Evolutionary conservation across 2,329 filamentous ascomycete genomes (phyloP).

Genomic region (Pseudocercospora crystallina): DNA sequence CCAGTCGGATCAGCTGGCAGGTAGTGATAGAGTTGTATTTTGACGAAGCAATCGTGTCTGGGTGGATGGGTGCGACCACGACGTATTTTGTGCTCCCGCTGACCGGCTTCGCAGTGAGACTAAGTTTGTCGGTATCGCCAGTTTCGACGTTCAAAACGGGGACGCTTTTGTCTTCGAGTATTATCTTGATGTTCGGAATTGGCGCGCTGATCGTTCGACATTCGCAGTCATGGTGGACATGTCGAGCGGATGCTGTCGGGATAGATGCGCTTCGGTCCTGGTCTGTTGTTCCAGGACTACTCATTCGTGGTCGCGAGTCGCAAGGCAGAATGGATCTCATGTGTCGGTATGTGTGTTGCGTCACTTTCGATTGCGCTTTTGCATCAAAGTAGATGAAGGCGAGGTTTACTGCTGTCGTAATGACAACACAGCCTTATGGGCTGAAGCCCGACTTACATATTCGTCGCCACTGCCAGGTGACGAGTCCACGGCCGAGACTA

Average conservation of each 20-base stretch:
- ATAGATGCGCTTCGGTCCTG: no score
- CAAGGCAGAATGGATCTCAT: neutral
- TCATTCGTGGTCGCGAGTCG: neutral
- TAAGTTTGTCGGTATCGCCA: conserved; percentile 15
- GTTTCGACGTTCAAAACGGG: conserved; percentile 14
- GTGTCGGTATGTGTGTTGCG: no score
- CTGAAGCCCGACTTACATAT: neutral
- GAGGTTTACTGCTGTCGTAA: neutral
- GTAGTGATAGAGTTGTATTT: conserved; percentile 15
- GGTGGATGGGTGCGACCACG: conserved; percentile 1
- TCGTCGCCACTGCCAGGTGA: no score
- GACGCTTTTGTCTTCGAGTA: conserved; percentile 3
- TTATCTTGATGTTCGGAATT: conserved; percentile 3
- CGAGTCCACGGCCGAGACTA: neutral
- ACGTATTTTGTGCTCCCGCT: conserved; percentile 12
- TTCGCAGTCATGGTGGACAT: conserved; percentile 16
- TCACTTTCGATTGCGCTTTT: neutral
- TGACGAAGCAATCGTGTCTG: conserved; percentile 7
- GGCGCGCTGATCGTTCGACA: conserved; percentile 16
- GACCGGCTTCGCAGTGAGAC: conserved; percentile 9
- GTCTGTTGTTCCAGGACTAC: no score
- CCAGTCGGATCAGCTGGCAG: conserved; percentile 16
- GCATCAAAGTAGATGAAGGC: neutral
- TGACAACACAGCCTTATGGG: conserved; percentile 5
- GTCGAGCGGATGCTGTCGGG: conserved; percentile 6